Conservation (phyloP, 2,329 filamentous ascomycete genomes). For the Ceratocystis variospora region DNA sequence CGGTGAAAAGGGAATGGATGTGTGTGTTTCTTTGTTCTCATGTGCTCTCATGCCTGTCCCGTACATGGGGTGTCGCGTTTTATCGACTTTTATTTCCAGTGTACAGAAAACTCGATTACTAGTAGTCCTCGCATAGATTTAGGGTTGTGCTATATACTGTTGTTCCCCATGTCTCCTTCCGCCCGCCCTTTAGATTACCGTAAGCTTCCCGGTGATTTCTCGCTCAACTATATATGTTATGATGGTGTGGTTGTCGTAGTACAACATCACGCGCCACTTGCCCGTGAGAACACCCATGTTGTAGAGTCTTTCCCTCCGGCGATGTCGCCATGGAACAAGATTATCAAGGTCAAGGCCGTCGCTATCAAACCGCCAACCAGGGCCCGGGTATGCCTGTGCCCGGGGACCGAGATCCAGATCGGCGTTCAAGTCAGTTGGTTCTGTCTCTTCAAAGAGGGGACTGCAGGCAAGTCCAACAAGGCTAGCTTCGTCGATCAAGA, state of each 20-base stretch:
- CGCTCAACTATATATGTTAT: conserved; percentile 53
- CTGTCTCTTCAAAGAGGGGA: conserved; percentile 40
- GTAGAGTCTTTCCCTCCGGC: neutral
- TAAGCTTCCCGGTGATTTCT: conserved; percentile 23
- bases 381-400: neutral
- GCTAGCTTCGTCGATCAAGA: conserved; percentile 34
- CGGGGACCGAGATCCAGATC: neutral
- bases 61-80: too few relatives aligned
- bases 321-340: conserved; percentile 9
- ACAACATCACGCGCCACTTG: conserved; percentile 55
- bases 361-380: neutral
- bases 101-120: too few relatives aligned
- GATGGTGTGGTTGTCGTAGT: conserved; percentile 57
- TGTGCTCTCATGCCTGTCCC: too few relatives aligned
- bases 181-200: neutral
- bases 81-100: too few relatives aligned
- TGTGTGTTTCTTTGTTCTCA: too few relatives aligned
- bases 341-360: neutral
- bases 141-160: neutral
- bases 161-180: neutral
- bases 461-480: conserved; percentile 55
- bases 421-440: conserved; percentile 2
- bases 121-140: too few relatives aligned
- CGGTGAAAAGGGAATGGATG: too few relatives aligned
- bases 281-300: conserved; percentile 24